Conservation (phyloP, 495 filamentous ascomycete genomes). For the Durotheca rogersii region DNA sequence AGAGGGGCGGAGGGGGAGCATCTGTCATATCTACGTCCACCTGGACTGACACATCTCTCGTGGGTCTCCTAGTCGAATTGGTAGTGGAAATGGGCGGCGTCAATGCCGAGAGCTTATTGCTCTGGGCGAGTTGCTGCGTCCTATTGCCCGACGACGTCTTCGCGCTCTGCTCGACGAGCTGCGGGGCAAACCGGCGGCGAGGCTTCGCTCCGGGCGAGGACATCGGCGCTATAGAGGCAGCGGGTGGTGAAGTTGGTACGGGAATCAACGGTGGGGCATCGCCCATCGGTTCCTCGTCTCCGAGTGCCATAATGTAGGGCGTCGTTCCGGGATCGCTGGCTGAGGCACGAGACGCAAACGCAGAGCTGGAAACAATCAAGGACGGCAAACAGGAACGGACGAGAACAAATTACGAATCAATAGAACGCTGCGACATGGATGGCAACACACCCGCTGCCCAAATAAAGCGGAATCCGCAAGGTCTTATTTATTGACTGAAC, state of each 20-base stretch:
- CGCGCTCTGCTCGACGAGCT: conserved; percentile 58
- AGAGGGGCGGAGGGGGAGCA: conserved; percentile 9
- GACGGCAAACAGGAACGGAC: conserved; percentile 1
- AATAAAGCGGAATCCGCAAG: conserved; percentile 11
- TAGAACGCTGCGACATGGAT: neutral
- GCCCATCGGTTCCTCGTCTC: conserved; percentile 22
- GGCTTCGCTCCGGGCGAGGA: conserved; percentile 35
- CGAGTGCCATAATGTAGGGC: conserved; percentile 22
- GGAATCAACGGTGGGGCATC: conserved; percentile 29
- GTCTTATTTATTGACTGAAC: conserved; percentile 9
- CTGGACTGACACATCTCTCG: conserved; percentile 31
- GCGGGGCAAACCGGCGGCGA: conserved; percentile 50
- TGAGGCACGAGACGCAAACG: neutral
- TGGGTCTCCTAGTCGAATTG: conserved; percentile 26
- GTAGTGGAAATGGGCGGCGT: conserved; percentile 25
- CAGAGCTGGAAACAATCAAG: neutral
- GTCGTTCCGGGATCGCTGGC: neutral
- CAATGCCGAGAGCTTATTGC: conserved; percentile 6
- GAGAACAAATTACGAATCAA: conserved; percentile 10
- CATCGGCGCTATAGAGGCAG: conserved; percentile 16
- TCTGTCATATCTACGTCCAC: conserved; percentile 27
- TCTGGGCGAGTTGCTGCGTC: conserved; percentile 5
- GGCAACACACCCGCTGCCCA: neutral
- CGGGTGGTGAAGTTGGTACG: conserved; percentile 22
- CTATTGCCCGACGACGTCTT: conserved; percentile 38